Evolutionary conservation across 441 rosid genomes (phyloP).

Genomic region (Euphorbia schlechtendalii): DNA sequence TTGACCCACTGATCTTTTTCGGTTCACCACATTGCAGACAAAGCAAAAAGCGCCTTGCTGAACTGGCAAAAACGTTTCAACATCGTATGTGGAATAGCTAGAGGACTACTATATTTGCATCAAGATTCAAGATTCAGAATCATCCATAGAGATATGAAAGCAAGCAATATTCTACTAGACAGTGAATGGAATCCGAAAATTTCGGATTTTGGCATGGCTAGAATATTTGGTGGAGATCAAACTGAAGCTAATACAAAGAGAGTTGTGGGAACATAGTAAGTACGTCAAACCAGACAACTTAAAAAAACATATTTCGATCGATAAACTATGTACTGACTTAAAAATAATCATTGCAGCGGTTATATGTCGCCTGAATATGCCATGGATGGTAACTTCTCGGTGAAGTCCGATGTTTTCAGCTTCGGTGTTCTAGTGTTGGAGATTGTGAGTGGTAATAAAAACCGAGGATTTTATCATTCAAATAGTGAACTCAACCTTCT

Average conservation of each 20-base stretch:
- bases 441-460: conserved; percentile 49
- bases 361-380: conserved; percentile 81
- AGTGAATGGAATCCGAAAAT: conserved; percentile 47
- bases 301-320: too few species aligned
- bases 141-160: conserved; percentile 62
- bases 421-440: conserved; percentile 62
- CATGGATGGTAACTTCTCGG: conserved; percentile 55
- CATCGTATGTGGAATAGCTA: conserved; percentile 44
- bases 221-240: conserved; percentile 56
- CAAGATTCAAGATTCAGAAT: conserved; percentile 57
- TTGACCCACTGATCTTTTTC: too few species aligned
- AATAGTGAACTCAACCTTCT: conserved; percentile 18
- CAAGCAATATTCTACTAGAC: conserved; percentile 54
- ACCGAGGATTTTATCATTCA: conserved; percentile 39
- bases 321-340: too few species aligned
- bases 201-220: conserved; percentile 65
- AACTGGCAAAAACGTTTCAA: conserved; percentile 43
- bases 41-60: conserved; percentile 19
- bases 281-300: too few species aligned
- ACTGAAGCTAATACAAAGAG: conserved; percentile 40
- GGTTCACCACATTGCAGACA: too few species aligned
- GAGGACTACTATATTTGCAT: conserved; percentile 58
- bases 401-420: conserved; percentile 62
- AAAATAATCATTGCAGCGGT: conserved; percentile 32
- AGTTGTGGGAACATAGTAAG: conserved; percentile 67